Evolutionary conservation across 1,139 yeast species (phyloP), one percentile per base, ranked within the genome.

Genomic region (Pichia sp.): DNA sequence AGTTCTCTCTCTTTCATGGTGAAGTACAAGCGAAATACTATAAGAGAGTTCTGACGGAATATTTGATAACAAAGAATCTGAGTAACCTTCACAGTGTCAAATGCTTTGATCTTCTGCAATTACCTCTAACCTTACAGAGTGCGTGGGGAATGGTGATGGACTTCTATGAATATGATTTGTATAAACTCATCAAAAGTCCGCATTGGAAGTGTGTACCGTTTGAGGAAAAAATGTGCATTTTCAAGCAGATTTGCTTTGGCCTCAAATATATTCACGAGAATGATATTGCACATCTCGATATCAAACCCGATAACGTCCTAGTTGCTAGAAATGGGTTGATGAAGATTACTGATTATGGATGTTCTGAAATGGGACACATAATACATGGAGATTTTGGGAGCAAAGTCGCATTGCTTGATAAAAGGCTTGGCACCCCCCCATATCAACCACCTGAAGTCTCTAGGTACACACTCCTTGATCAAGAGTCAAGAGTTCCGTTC

Each of bases 81-180:
- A 59, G 67, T 31, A 59, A 63, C 19, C 65, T 72, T 35, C 88
- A 82, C 55, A 70, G 78, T 19, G 72, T 77, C 11, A 66, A 66
- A 35, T 75, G 80, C 5, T 63, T 66, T 44, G 74, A 74, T 17
- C 52, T 81, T 28, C 60, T 81, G 17, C 67, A 75, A 40, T 67
- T 80, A 23, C 83, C 78, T 40, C 66, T 79, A 3, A 69, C 74
- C 16, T 64, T 79, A 42, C 66, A 74, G 3, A 62, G 88, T 46
- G 82, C 86, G 4, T 82, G 93, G 93, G 91, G 88, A 5, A 72
- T 81, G 53, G 69, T 79, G 7, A 63, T 82, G 64, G 86, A 80
- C 47, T 69, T 59, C 42, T 80, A 87, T 50, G 62, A 60, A 20
- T 82, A 79, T 19, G 79, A 74, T 51, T 58, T 74, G 35, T 68